Conservation (phyloP, 495 filamentous ascomycete genomes). For the Cenococcum geophilum region DNA sequence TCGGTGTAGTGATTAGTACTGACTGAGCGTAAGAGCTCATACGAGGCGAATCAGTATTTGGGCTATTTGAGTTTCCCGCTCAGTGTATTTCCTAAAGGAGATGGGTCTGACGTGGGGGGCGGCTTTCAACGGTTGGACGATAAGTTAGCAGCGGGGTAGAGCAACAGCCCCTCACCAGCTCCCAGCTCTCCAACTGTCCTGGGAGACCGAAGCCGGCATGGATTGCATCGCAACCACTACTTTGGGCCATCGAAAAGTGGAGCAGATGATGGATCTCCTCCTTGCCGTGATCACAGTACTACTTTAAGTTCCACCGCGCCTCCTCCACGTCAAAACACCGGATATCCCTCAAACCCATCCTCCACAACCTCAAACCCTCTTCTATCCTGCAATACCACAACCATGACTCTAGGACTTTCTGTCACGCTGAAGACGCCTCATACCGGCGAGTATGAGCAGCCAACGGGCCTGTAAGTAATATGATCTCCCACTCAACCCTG, state of each 20-base stretch:
- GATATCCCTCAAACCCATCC: not conserved
- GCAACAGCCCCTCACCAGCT: not conserved
- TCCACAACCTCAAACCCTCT: not conserved
- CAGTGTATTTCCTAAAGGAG: no score
- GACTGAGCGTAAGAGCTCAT: no score
- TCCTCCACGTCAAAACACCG: not conserved
- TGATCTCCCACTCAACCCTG: not conserved
- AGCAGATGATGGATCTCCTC: not conserved
- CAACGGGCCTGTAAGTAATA: conserved; percentile 76
- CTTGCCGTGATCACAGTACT: not conserved
- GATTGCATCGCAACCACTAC: not conserved
- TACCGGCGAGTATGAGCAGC: conserved; percentile 74
- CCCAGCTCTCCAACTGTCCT: not conserved
- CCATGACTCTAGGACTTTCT: conserved; percentile 27
- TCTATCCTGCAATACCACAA: not conserved
- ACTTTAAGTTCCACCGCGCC: not conserved
- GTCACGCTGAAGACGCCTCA: conserved; percentile 59
- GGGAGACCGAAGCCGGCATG: not conserved
- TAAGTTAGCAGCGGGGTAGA: not conserved
- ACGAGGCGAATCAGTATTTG: no score
- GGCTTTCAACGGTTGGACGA: not conserved
- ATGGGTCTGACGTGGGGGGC: no score
- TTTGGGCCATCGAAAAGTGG: not conserved
- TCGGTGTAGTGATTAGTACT: no score
- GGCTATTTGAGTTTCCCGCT: no score